Evolutionary conservation across 2,329 filamentous ascomycete species (phyloP), one percentile per base, ranked within the genome.

Genomic region (Fonsecaea nubica): DNA sequence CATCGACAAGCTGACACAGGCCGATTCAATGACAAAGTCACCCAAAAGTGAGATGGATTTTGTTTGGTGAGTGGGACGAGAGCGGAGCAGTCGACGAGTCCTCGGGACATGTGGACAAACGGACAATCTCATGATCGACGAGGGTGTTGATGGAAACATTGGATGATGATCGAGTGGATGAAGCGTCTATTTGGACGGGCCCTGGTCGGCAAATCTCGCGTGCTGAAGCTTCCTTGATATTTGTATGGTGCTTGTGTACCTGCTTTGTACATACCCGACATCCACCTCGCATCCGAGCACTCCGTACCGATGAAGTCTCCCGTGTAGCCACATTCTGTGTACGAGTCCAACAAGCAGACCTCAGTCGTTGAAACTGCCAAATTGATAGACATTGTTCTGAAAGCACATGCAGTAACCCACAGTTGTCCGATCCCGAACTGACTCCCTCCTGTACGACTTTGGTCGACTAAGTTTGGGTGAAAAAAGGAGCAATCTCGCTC

Each of bases 401-500:
- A 50, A 48, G 45, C 45, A 50, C 45, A 50, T 50, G 45, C 45
- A 5, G 21, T 4, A 50, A 50, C 18, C 21, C 10, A 25, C 8
- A 5, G 42, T 48, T n/a, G 25, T 10, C 42, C 13, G 38, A 42
- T n/a, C 38, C 38, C 12, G 38, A 15, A 42, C 38, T n/a, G 40
- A 8, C 40, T 9, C 40, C n/a, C n/a, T 45, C 40, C 12, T 50
- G 45, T 50, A 21, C 8, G 21, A 61, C 52, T 32, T 25, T 54
- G 52, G 25, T 15, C 48, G 7, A 53, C 48, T 15, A 33, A 35
- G 25, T 9, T 52, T 50, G 45, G 8, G 7, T 10, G 58, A 40
- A 33, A 21, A 65, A 64, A 58, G 54, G 57, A 60, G 62, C 66
- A 68, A 68, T 68, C 59, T 68, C 66, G 54, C 59, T 54, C 30